phyloP scores from a whole-genome alignment of 352 stramenopile genomes.

The Phytopythium oedochilum region DNA sequence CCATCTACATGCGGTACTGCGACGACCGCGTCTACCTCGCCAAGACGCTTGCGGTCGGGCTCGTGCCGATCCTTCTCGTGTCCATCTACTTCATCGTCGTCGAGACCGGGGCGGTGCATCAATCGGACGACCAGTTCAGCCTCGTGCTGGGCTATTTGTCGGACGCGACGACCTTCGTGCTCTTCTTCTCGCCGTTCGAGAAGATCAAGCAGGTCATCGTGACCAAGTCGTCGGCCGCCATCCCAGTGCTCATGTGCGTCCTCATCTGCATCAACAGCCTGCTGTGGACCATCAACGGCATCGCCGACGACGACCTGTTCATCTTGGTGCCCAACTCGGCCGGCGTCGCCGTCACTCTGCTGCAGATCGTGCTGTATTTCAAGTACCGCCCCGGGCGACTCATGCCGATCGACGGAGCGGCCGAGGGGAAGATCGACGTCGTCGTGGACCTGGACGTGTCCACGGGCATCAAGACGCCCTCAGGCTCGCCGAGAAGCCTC shows the following conservation, averaged over 20 bases:
- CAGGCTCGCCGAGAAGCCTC: not conserved
- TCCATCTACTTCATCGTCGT: constrained; percentile 16
- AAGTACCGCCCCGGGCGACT: constrained; percentile 21
- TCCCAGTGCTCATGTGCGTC: constrained; percentile 37
- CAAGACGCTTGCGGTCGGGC: constrained; percentile 3
- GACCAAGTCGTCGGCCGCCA: constrained; percentile 27
- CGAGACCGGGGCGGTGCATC: constrained; percentile 5
- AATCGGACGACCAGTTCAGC: constrained; percentile 15
- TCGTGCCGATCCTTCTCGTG: constrained; percentile 8
- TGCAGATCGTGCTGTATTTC: constrained; percentile 44
- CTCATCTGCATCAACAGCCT: constrained; percentile 43
- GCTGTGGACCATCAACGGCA: constrained; percentile 47
- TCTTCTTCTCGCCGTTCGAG: constrained; percentile 24
- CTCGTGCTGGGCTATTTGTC: constrained; percentile 16
- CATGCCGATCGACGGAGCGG: not conserved
- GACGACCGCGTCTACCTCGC: constrained; percentile 13
- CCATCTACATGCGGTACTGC: constrained; percentile 17
- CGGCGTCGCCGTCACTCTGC: constrained; percentile 20
- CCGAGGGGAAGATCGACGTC: not conserved
- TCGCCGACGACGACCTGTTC: constrained; percentile 38
- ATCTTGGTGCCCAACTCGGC: constrained; percentile 36
- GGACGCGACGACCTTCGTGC: constrained; percentile 12
- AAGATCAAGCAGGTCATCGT: constrained; percentile 18
- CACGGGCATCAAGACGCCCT: not conserved
- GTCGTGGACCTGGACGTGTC: not conserved